These are phyloP conservation scores for Phytopythium sindhum DNA, from an alignment of 352 stramenopile genomes.

Conservation along the genomic window DNA sequence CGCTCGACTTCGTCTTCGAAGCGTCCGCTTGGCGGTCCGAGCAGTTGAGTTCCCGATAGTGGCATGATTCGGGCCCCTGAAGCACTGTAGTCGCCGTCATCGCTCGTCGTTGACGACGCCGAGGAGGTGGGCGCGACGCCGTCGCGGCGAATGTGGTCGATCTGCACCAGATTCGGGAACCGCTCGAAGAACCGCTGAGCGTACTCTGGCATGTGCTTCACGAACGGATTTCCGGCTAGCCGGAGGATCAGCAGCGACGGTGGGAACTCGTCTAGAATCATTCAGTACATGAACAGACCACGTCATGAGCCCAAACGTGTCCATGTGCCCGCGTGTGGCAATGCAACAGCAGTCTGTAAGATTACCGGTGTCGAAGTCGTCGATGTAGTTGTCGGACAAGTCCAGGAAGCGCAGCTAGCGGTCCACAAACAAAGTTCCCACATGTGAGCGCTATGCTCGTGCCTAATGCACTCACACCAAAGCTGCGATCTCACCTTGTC, in stretches of 20 bases:
- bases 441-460: neutral
- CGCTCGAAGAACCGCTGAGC: slow-evolving; percentile 56
- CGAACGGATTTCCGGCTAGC: slow-evolving; percentile 56
- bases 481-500: slow-evolving; percentile 29
- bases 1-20: slow-evolving; percentile 37
- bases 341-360: neutral
- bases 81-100: neutral
- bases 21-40: slow-evolving; percentile 20
- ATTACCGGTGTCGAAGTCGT: slow-evolving; percentile 57
- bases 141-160: slow-evolving; percentile 48
- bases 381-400: slow-evolving; percentile 71
- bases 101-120: slow-evolving; percentile 1
- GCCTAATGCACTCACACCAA: too few species aligned
- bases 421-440: neutral
- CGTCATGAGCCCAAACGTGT: too few species aligned
- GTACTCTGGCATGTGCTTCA: slow-evolving; percentile 51
- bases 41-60: slow-evolving; percentile 12
- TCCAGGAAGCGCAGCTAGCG: slow-evolving; percentile 73
- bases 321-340: too few species aligned
- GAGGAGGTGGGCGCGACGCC: neutral
- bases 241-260: slow-evolving; percentile 49
- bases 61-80: neutral
- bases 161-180: slow-evolving; percentile 54
- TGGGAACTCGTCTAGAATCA: slow-evolving; percentile 34
- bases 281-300: neutral